Percentiles rank a stretch among this genome's conserved stretches.
Conservation (phyloP, 176 grass and related monocot genomes). For the Triticum dicoccoides region DNA sequence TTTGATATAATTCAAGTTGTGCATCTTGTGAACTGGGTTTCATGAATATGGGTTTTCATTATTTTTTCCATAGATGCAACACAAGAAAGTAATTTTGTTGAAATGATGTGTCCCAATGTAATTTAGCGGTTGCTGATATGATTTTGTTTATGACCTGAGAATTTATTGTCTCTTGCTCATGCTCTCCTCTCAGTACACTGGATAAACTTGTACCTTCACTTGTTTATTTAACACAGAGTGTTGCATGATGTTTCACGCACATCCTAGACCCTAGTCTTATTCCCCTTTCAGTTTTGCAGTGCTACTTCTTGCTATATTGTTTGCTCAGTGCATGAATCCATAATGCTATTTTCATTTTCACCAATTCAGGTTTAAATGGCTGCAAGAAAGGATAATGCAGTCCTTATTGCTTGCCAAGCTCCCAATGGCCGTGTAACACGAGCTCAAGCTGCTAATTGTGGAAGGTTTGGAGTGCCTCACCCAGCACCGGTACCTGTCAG, state of each 20-base stretch:
- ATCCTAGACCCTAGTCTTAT: background rate
- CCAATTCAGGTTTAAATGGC: constrained; percentile 36
- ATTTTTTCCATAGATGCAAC: background rate
- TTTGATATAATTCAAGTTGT: background rate
- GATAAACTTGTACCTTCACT: constrained; percentile 8
- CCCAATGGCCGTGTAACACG: constrained; percentile 52
- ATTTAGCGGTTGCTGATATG: background rate
- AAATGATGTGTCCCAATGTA: background rate
- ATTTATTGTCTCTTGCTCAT: background rate
- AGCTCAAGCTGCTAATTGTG: constrained; percentile 39
- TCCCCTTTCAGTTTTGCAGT: background rate
- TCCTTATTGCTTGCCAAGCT: constrained; percentile 20
- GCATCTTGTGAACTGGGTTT: background rate
- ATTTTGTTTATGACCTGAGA: background rate
- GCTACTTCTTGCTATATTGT: constrained; percentile 5
- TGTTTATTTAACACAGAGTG: background rate
- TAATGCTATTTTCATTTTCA: background rate
- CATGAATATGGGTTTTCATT: background rate
- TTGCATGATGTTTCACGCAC: background rate
- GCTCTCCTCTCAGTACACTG: background rate
- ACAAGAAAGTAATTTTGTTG: background rate
- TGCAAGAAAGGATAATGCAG: constrained; percentile 47
- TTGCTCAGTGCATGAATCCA: background rate
- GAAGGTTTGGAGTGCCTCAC: constrained; percentile 23
- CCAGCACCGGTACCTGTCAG: constrained; percentile 18